phyloP scores from a whole-genome alignment of 371 early-diverging fungal species.

The Saksenaea vasiformis region DNA sequence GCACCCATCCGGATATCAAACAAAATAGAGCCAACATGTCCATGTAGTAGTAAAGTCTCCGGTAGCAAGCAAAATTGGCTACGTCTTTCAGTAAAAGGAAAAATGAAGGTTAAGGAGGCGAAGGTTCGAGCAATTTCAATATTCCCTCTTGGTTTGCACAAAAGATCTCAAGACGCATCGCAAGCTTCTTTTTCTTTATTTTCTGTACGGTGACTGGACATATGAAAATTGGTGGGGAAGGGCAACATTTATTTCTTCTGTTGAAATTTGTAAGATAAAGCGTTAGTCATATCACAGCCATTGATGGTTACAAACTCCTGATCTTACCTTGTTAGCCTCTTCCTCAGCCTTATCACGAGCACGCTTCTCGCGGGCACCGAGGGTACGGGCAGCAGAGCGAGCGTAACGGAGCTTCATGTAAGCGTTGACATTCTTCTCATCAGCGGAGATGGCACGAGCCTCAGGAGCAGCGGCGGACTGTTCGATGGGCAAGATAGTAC shows the following conservation, averaged over 20 bases:
- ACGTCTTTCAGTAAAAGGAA: too few species aligned
- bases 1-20: too few species aligned
- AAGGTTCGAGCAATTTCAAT: too few species aligned
- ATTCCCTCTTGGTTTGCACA: neutral
- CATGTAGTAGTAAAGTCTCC: too few species aligned
- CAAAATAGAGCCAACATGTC: too few species aligned
- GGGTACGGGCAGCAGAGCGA: constrained; percentile 78
- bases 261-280: neutral
- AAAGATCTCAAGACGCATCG: constrained; percentile 3
- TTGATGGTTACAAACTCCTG: constrained; percentile 31
- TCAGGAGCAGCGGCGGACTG: constrained; percentile 69
- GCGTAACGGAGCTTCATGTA: constrained; percentile 91
- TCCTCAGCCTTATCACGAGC: constrained; percentile 82
- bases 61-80: too few species aligned
- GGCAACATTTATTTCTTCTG: constrained; percentile 18
- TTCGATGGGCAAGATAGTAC: constrained; percentile 75
- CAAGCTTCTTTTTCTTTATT: constrained; percentile 13
- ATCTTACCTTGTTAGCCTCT: constrained; percentile 78
- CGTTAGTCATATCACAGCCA: constrained; percentile 4
- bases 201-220: constrained; percentile 10
- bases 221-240: constrained; percentile 3
- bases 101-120: too few species aligned
- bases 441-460: constrained; percentile 83
- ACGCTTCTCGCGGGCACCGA: constrained; percentile 86
- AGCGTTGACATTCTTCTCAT: constrained; percentile 81